Evolutionary conservation across 1,139 yeast species (phyloP).

Genomic region (Candida tetrigidarum): DNA sequence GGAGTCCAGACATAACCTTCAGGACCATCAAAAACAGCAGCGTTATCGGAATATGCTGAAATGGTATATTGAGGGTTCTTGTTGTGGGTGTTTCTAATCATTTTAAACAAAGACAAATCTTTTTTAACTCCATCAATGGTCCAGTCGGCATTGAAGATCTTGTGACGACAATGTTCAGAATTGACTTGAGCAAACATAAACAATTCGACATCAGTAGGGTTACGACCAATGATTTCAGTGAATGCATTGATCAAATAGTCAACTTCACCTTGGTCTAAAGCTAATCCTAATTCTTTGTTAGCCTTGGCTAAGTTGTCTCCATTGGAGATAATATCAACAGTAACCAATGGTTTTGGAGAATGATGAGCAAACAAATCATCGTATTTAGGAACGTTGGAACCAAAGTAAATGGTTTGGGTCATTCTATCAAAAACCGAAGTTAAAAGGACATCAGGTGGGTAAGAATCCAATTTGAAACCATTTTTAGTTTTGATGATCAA

Average conservation of each 20-base stretch:
- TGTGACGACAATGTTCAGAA: conserved; percentile 99
- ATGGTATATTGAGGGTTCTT: conserved; percentile 82
- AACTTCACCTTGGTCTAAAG: conserved; percentile 91
- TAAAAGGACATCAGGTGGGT: conserved; percentile 45
- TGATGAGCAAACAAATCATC: conserved; percentile 80
- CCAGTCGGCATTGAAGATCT: conserved; percentile 99
- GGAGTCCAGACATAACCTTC: conserved; percentile 82
- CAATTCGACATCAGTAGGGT: conserved; percentile 97
- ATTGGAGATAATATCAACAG: conserved; percentile 65
- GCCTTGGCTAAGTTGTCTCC: conserved; percentile 71
- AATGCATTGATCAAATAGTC: conserved; percentile 86
- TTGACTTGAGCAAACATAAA: conserved; percentile 99
- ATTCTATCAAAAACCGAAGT: conserved; percentile 88
- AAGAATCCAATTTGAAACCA: conserved; percentile 58
- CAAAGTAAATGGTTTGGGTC: conserved; percentile 77
- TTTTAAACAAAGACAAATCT: conserved; percentile 79
- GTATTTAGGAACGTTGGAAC: conserved; percentile 57
- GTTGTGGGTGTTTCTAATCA: conserved; percentile 94
- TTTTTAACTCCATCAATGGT: conserved; percentile 84
- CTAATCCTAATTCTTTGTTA: conserved; percentile 85
- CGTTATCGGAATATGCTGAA: conserved; percentile 96
- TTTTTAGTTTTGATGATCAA: conserved; percentile 70
- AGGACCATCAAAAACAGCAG: conserved; percentile 94
- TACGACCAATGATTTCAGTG: conserved; percentile 72
- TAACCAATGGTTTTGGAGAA: conserved; percentile 82